Evolutionary conservation across 192 early-diverging fungal species (phyloP), one percentile per base, ranked within the genome.

Genomic region (Gryganskiella cystojenkinii): DNA sequence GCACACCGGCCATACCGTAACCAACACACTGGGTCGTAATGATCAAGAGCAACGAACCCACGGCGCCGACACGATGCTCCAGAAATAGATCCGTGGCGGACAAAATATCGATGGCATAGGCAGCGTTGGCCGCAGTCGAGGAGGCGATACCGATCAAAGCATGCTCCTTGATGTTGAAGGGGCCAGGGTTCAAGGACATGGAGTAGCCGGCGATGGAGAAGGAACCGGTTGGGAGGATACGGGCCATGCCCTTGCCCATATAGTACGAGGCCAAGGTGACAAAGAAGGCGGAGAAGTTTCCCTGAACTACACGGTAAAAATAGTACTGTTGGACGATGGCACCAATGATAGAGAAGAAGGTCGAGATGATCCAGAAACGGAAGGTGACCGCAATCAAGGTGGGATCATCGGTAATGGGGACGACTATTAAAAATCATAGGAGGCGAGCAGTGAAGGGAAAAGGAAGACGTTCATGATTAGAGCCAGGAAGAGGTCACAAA

Each of bases 1-100:
- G 80, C 5, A 94, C 71, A 57, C 95, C 95, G 7, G 95, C 90
- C 74, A 96, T 71, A 44, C 85, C 87, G 51, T 84, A 88, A 25
- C 86, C 85, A 11, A 86, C 27, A 27, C 83, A 55, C 59, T 81
- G 81, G 1, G 94, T 94, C 0, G 92, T 90, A 56, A 93, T 49
- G 30, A 91, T 66, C 15, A 93, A 46, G 28, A 80, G 9, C 10
- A 80, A 15, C 7, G 59, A 58, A 15, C 68, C 78, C 1, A 67
- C 9, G 34, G 61, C 19, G n/a, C 42, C 46, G 56, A 73, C 54
- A 20, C 63, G 56, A 9, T 65, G 45, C 14, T 73, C 43, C 19
- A 73, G 30, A 56, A 49, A 61, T 3, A 75, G 30, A 51, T 61
- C 71, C 5, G 57, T 64, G 33, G 58, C 52, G 6, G 53, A 15